Percentiles rank a stretch among this genome's conserved stretches.
Evolutionary conservation across 768 basidiomycete species (phyloP).

Genomic region (Collybia mongolica): DNA sequence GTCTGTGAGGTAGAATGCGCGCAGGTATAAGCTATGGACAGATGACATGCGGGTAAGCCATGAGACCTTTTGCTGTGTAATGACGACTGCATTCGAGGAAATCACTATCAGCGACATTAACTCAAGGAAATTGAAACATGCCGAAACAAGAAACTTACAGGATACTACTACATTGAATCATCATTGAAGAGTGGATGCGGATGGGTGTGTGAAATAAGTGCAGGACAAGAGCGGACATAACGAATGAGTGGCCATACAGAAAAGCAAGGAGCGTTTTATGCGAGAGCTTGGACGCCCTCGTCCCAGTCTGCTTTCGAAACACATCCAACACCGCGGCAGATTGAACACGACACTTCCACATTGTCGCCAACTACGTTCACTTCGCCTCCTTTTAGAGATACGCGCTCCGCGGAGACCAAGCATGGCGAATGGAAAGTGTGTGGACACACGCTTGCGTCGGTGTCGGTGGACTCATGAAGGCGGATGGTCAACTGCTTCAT

Average conservation of each 20-base stretch:
- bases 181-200: not conserved
- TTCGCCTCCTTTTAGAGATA: constrained; percentile 62
- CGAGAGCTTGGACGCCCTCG: constrained; percentile 33
- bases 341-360: constrained; percentile 74
- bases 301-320: constrained; percentile 64
- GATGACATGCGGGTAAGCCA: too few species aligned
- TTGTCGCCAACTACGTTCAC: constrained; percentile 33
- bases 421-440: constrained; percentile 76
- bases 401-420: constrained; percentile 64
- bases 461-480: constrained; percentile 9
- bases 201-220: too few species aligned
- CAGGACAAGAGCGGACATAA: not conserved
- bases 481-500: constrained; percentile 39
- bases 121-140: too few species aligned
- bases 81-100: too few species aligned
- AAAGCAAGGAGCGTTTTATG: constrained; percentile 4
- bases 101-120: too few species aligned
- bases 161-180: constrained; percentile 2
- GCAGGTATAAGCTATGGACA: too few species aligned
- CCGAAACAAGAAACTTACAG: not conserved
- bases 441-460: constrained; percentile 39
- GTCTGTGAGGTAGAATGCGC: too few species aligned
- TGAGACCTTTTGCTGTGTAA: too few species aligned
- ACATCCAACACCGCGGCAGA: constrained; percentile 64
- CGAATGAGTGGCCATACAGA: not conserved